Evolutionary conservation across 78 protist species (phyloP), one percentile per base, ranked within the genome.

Genomic region (Cavenderia fasciculata): DNA sequence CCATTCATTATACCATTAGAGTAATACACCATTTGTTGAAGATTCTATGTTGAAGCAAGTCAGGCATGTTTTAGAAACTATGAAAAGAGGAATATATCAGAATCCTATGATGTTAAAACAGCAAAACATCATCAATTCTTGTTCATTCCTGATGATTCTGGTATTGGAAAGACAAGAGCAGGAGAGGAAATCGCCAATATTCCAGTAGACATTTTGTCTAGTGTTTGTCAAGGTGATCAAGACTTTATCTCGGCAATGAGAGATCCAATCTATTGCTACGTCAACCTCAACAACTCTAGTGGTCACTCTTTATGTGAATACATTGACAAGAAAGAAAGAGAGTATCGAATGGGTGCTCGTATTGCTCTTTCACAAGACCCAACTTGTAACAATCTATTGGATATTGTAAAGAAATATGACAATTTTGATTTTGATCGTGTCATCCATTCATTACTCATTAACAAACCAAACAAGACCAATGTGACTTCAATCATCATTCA

Each of bases 401-500:
- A 14, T 14, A 49, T 49, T 14, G 14, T 14, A 49, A 49, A 18
- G 54, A 14, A 49, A 14, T 14, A 49, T 14, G 14, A 49, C 14
- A 14, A 12, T 18, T 14, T 49, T 12, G 54, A 12, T 49, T 49
- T 49, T 49, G 54, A 49, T 49, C 27, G 54, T 18, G 54, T 49
- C 54, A 49, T 49, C 54, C 54, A 49, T 18, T 14, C 12, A 14
- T 49, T 49, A 14, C 54, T 49, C 27, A 14, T 14, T 49, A 14
- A 12, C 54, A 18, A 12, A 49, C 14, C 27, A 18, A 49, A 49
- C 54, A 12, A 12, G 27, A n/a, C n/a, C n/a, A n/a, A n/a, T n/a
- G 65, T 16, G 10, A 59, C 65, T 27, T 8, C 65, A 10, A 59
- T 59, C 65, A 59, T 59, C 65, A 59, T 59, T 25, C 65, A 59